Conservation (phyloP, 176 grass and related monocot genomes). For the Tuctoria greenei region DNA sequence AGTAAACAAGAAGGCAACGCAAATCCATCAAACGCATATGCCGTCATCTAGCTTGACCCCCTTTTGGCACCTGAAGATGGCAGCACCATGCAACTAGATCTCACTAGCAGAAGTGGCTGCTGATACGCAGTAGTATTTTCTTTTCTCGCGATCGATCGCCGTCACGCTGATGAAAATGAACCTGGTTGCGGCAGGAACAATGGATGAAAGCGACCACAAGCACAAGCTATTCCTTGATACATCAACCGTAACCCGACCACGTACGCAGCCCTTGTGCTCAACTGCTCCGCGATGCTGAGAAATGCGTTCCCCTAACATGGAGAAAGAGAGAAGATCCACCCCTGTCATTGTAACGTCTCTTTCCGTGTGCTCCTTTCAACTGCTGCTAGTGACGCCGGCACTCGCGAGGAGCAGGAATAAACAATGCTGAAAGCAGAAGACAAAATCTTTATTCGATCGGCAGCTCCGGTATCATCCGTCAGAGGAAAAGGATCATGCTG, state of each 20-base stretch:
- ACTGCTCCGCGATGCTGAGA: constrained; percentile 31
- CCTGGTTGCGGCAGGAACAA: constrained; percentile 19
- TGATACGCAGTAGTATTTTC: constrained; percentile 10
- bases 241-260: not conserved
- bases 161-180: constrained; percentile 21
- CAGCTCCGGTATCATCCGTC: constrained; percentile 33
- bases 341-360: constrained; percentile 26
- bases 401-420: constrained; percentile 41
- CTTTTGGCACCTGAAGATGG: not conserved
- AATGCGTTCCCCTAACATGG: not conserved
- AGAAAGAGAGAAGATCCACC: constrained; percentile 9
- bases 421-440: constrained; percentile 20
- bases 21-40: constrained; percentile 4
- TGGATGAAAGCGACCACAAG: constrained; percentile 26
- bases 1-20: constrained; percentile 7
- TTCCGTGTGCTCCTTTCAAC: constrained; percentile 37
- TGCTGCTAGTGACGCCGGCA: constrained; percentile 59
- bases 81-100: constrained; percentile 4
- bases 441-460: constrained; percentile 38
- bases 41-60: not conserved
- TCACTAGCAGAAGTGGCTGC: constrained; percentile 20
- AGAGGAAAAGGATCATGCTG: not conserved
- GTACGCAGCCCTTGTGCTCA: constrained; percentile 39
- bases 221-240: constrained; percentile 18
- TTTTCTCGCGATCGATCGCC: not conserved